Base-by-base conservation (phyloP, 2,329 filamentous ascomycete genomes). In the Nemania sp. region DNA sequence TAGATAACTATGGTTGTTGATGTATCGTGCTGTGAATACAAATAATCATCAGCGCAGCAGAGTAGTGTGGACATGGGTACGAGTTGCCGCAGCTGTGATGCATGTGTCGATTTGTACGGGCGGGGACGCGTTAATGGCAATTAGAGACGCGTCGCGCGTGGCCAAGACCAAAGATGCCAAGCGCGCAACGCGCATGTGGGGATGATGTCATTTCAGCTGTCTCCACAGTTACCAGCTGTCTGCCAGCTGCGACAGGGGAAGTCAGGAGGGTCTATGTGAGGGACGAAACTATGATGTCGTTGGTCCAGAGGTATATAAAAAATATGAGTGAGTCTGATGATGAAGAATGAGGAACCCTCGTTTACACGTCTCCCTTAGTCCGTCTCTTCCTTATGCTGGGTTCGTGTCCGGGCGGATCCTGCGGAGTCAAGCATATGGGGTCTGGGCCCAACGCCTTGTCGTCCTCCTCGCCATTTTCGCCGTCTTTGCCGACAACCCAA, bases 401-500 rank as follows among this genome's bases (percentile, higher is more conserved):
- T 5, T 56, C 59, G n/a, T 23, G 22, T 37, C 57, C 44, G 6
- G 42, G 15, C 20, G 48, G 41, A 37, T 60, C 52, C 12, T 44
- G 33, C 19, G 48, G 30, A 15, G 26, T 39, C 15, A 45, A 8
- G 17, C 26, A 34, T 11, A 28, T 50, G n/a, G 61, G 49, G 24
- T 61, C 57, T 33, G 59, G 41, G 12, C 24, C 36, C 1, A 63
- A 60, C 14, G 66, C 61, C 19, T 71, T 66, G 2, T 59, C 51
- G 6, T 59, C 62, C 2, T 54, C 46, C n/a, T 4, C 28, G 33
- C 37, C 22, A 31, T 47, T 17, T 2, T 68, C 72, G 6, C 58
- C 62, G 2, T 55, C 47, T 14, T 68, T 66, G 3, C 77, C 79
- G 39, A 88, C 72, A 0, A 88, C 80, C 89, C 89, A 92, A 2